phyloP scores from a whole-genome alignment of 164 flowering plant species.

The Nelumbo lutea region DNA sequence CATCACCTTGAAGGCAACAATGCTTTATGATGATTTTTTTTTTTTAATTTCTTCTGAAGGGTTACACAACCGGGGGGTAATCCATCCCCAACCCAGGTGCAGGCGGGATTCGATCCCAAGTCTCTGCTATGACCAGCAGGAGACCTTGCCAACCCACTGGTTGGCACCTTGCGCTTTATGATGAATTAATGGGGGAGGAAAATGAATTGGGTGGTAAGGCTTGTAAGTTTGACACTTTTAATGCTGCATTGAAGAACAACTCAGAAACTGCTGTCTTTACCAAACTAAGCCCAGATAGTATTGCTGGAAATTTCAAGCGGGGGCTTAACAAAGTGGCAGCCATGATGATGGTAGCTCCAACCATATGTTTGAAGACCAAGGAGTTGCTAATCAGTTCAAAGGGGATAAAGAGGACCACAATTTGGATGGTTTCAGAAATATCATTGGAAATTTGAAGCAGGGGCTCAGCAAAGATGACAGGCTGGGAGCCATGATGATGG shows the following conservation, averaged over 20 bases:
- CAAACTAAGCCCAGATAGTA: constrained; percentile 19
- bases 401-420: not conserved
- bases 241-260: constrained; percentile 7
- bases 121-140: too few relatives aligned
- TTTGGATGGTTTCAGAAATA: constrained; percentile 1
- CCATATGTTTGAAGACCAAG: not conserved
- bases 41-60: too few relatives aligned
- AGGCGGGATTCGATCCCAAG: too few relatives aligned
- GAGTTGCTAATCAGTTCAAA: not conserved
- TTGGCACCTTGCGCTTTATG: not conserved
- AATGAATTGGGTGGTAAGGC: constrained; percentile 7
- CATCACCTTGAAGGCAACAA: constrained; percentile 6
- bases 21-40: too few relatives aligned
- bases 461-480: not conserved
- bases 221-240: constrained; percentile 1
- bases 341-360: not conserved
- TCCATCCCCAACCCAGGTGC: too few relatives aligned
- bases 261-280: not conserved
- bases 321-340: constrained; percentile 2
- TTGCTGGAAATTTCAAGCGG: constrained; percentile 26
- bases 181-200: not conserved
- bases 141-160: too few relatives aligned
- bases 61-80: too few relatives aligned
- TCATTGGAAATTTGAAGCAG: constrained; percentile 26
- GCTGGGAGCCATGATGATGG: not conserved